Conservation (phyloP, 208 protist genomes). For the Leishmania major region DNA sequence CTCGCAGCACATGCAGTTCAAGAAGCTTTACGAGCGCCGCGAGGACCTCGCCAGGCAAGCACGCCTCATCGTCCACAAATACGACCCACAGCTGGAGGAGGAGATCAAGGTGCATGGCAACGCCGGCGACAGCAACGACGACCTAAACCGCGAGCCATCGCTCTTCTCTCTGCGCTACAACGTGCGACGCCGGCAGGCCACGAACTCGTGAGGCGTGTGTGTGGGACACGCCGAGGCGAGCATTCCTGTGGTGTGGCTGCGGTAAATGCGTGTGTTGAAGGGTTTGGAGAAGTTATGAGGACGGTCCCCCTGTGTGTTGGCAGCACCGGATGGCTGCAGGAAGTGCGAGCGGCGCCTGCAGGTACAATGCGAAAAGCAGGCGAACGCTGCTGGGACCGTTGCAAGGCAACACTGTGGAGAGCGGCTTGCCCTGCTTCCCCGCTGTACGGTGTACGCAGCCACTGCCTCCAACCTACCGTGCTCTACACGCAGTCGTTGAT, state of each 20-base stretch:
- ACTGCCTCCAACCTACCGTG: background rate
- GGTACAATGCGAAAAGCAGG: background rate
- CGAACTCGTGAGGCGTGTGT: constrained; percentile 22
- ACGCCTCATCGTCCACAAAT: constrained; percentile 61
- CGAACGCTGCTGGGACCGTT: background rate
- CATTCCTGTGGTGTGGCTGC: background rate
- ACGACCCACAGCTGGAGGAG: constrained; percentile 72
- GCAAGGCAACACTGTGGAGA: background rate
- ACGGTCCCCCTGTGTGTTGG: background rate
- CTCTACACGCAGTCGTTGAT: background rate
- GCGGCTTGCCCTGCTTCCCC: background rate
- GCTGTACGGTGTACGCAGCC: background rate
- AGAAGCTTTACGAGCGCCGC: constrained; percentile 84
- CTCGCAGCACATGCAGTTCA: constrained; percentile 88
- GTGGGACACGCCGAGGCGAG: background rate
- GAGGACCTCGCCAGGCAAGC: constrained; percentile 63
- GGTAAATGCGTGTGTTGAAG: background rate
- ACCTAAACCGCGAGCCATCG: constrained; percentile 73
- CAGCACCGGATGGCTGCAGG: background rate
- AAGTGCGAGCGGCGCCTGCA: background rate
- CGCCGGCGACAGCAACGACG: constrained; percentile 43
- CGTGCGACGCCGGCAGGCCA: constrained; percentile 55
- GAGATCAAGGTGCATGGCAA: constrained; percentile 70
- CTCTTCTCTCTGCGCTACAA: constrained; percentile 88
- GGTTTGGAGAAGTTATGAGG: background rate